phyloP scores from a whole-genome alignment of 2,329 filamentous ascomycete species.

The Chrysoporthe austroafricana region DNA sequence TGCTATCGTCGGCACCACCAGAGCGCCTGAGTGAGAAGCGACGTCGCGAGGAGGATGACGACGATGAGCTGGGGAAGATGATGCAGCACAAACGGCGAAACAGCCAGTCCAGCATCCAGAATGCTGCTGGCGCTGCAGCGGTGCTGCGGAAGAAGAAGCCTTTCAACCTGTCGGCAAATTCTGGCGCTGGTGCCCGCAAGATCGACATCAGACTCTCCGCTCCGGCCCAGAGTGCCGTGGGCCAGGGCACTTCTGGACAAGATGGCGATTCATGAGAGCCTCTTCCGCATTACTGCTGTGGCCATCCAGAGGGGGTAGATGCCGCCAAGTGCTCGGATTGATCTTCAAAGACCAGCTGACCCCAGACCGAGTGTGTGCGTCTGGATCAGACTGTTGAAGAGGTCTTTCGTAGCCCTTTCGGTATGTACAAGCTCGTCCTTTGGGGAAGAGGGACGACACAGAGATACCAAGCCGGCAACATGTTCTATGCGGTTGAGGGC shows the following conservation, averaged over 20 bases:
- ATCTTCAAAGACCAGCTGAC: background rate
- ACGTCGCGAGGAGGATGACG: conserved; percentile 88
- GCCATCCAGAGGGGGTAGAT: background rate
- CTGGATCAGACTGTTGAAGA: background rate
- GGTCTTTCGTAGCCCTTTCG: background rate
- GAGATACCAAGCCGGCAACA: background rate
- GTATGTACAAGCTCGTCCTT: background rate
- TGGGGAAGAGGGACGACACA: background rate
- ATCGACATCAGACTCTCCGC: conserved; percentile 63
- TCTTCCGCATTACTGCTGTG: background rate
- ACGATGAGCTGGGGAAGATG: conserved; percentile 87
- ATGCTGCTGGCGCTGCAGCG: conserved; percentile 41
- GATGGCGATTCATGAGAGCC: conserved; percentile 45
- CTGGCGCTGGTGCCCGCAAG: conserved; percentile 52
- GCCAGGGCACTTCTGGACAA: conserved; percentile 42
- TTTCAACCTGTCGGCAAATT: conserved; percentile 45
- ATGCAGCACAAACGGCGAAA: conserved; percentile 67
- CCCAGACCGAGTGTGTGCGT: background rate
- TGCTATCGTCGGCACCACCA: conserved; percentile 59
- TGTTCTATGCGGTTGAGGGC: background rate
- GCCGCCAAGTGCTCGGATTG: background rate
- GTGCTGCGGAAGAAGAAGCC: conserved; percentile 51
- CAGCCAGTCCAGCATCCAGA: conserved; percentile 55
- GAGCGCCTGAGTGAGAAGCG: conserved; percentile 88
- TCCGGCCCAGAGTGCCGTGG: conserved; percentile 42